Evolutionary conservation across 306 rosid genomes (phyloP), one percentile per base, ranked within the genome.

Genomic region (Cucurbita pepo): DNA sequence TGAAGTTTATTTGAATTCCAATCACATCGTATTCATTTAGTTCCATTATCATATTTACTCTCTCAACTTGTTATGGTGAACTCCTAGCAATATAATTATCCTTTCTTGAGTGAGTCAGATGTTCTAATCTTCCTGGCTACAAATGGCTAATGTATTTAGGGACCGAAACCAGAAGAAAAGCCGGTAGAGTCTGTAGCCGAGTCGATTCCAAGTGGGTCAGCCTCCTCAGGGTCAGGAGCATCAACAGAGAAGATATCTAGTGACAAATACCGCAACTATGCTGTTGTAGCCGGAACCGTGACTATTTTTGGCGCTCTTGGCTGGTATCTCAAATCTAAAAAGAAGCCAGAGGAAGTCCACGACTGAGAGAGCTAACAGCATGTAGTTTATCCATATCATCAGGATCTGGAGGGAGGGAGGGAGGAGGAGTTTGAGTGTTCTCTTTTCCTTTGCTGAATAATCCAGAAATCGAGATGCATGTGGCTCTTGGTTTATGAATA

Each of bases 341-440:
- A 90, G 94, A 90, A 94, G 89, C 87, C 90, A 59, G 97, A 93
- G 84, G 86, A 93, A 85, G 84, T 79, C 70, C 89, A 90, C 80
- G 98, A 93, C 81, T 93, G 91, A 87, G 76, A 8, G 19, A 65
- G 34, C 71, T 5, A 65, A 65, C 51, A 12, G 19, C 44, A 16
- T 1, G 37, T 43, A 19, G 7, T 41, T 18, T 64, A 18, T 10
- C 48, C 71, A 64, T 41, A 18, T 64, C 71, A 64, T 5, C 30
- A 40, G 71, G 37, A 18, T 64, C 71, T 64, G 53, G 47, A 64
- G 53, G n/a, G 19, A 18, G 48, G 69, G 16, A 30, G 34, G 34
- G 34, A 1, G 30, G 30, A 25, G 40, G 60, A 58, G 64, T 16
- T 22, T 21, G n/a, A 43, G 16, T 19, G 15, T 19, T 64, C 71